Base-by-base conservation (phyloP, 495 filamentous ascomycete genomes). In the Saxophila tyrrhenica region DNA sequence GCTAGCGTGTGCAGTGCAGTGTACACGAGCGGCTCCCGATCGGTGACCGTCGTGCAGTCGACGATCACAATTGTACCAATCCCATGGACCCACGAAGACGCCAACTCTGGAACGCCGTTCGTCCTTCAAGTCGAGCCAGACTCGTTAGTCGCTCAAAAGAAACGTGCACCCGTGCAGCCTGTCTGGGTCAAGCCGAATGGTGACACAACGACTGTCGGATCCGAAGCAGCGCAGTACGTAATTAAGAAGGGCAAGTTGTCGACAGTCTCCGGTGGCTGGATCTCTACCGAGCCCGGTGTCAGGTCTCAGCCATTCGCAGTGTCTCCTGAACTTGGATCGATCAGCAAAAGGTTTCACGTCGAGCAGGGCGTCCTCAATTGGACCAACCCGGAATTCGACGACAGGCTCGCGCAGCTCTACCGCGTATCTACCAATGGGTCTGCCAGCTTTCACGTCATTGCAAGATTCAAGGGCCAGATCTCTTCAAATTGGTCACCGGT, bases 101-200 rank as follows among this genome's bases (percentile, higher is more conserved):
- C 49, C 15, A 64, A 61, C 54, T 50, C 29, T 23, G 62, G 62
- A n/a, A 50, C 52, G 29, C 47, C 55, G 3, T 64, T 64, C 39
- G 51, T 64, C 0, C n/a, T 64, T 19, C 29, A 51, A 16, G 25
- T 64, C 25, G 15, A 25, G 39, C 16, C 7, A 2, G 10, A 10
- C 45, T 24, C 20, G 11, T 23, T 23, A 11, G 5, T 7, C 32
- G 21, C 22, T n/a, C 43, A 17, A 22, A 15, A n/a, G 7, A 55
- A 49, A 42, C 50, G 61, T 23, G 50, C 57, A 44, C n/a, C 39
- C 5, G 5, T 19, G 16, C 3, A 2, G 8, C 21, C 17, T 8
- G 38, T 46, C 1, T 64, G 29, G 19, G 39, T 64, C 16, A 57
- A 50, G 48, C 41, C 48, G 15, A 57, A 64, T 39, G 62, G 62